Base-by-base conservation (phyloP, 2,329 filamentous ascomycete species). In the Neopestalotiopsis clavispora region DNA sequence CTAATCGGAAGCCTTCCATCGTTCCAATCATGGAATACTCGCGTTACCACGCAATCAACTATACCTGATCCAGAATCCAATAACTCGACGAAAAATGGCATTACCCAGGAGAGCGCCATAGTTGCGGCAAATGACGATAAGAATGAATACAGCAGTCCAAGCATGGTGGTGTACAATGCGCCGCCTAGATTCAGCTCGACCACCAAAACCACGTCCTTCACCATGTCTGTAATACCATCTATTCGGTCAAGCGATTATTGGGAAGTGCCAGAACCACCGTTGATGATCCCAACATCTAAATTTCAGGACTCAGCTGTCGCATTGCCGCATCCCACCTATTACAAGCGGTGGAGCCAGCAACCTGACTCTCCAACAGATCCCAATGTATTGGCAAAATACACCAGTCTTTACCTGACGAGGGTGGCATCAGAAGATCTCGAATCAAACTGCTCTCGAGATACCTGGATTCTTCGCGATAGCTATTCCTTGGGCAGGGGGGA, bases 331-430 rank as follows among this genome's bases (percentile, higher is more conserved):
- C 40, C 42, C 10, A 28, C 34, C 34, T 34, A 62, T 32, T 30
- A 62, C 59, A 62, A 62, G 17, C 59, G 59, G 14, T 62, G 59
- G 59, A 62, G 59, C 17, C 30, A 62, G 13, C 59, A 62, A 40
- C 59, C 59, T 12, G 59, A 64, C 45, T 52, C 42, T 34, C 42
- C 61, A 28, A 64, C 61, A 4, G 61, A 45, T 38, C 42, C 61
- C 7, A 49, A 49, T 23, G 40, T 64, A 17, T 38, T 64, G 20
- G 61, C 34, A 64, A 64, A 49, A 45, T 23, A 40, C 12, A 52
- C 40, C n/a, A 64, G 38, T 64, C 61, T 52, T 9, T 52, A 64
- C n/a, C n/a, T 64, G 20, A 45, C 20, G 9, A 64, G 28, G 20
- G 45, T 49, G 30, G 59, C 59, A 14, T 62, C 59, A 5, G 28